Percentiles rank a stretch among this genome's conserved stretches.
Evolutionary conservation across 768 basidiomycete genomes (phyloP).

Genomic region (Termitomyces sp.): DNA sequence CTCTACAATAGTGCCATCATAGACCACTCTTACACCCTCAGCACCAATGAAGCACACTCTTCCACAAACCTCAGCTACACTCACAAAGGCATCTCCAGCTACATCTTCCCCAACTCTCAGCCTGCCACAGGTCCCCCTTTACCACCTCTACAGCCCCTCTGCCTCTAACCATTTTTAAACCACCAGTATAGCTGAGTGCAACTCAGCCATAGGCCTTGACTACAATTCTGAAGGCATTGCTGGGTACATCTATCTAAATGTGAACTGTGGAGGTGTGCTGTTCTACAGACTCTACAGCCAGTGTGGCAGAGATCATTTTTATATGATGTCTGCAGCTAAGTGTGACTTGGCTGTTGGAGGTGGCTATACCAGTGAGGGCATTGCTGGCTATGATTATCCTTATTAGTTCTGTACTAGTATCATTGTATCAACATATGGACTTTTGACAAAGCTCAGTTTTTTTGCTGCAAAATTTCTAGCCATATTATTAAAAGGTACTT

Average conservation of each 20-base stretch:
- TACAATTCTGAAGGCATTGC: conserved; percentile 6
- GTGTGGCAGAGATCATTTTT: conserved; percentile 17
- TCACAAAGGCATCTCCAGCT: conserved; percentile 7
- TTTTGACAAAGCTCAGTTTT: too few relatives aligned
- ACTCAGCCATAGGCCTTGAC: background rate
- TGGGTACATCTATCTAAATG: background rate
- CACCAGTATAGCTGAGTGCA: conserved; percentile 3
- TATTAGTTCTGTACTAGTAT: too few relatives aligned
- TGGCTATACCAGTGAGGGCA: conserved; percentile 8
- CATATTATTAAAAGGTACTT: too few relatives aligned
- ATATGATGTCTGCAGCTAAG: conserved; percentile 13
- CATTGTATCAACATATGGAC: too few relatives aligned
- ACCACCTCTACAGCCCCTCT: conserved; percentile 13
- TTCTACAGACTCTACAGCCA: background rate
- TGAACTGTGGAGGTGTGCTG: background rate
- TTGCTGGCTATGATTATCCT: background rate
- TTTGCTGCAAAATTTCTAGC: too few relatives aligned
- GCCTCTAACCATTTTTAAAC: conserved; percentile 20
- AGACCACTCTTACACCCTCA: conserved; percentile 12
- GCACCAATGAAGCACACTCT: background rate
- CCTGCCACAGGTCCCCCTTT: conserved; percentile 15
- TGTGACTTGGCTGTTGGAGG: background rate
- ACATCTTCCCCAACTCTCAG: conserved; percentile 8
- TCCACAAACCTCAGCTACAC: conserved; percentile 5
- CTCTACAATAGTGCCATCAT: background rate